Base-by-base conservation (phyloP, 768 basidiomycete genomes). In the Suillus bovinus region DNA sequence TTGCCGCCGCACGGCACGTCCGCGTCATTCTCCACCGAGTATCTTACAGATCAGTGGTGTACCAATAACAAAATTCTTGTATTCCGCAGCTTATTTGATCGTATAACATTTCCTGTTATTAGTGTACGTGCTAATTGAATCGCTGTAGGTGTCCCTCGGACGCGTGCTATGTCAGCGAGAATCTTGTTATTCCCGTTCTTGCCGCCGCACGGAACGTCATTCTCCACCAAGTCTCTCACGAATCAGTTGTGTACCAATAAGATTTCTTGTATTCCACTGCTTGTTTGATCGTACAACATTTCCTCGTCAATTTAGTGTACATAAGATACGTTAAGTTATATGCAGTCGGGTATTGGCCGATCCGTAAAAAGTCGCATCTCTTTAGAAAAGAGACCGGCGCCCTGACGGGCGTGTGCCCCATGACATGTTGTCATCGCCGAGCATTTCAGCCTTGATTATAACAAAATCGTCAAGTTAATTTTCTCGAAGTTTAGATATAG, bases 381-480 rank as follows among this genome's bases (percentile, higher is more conserved):
- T 5, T 33, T 6, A 58, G 59, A 49, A 71, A 61, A 69, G 69
- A 49, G 63, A 41, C 29, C 42, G 63, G 49, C 58, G 60, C 6
- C 46, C 67, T 49, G 61, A 58, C 39, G 44, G 33, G 6, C 55
- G 11, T 20, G 59, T 31, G 11, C 62, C 64, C 70, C 70, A 71
- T 27, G 70, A 69, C 70, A 73, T 73, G 42, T 71, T 71, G 46
- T 71, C 70, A 2, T 71, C 70, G 5, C 71, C 70, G 7, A 71
- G 70, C 72, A 73, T 67, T 49, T 71, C 66, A 4, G 70, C 70
- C 70, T 71, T n/a, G n/a, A n/a, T n/a, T 62, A 1, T 5, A 17
- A 42, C 11, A 57, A 24, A 17, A 55, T 54, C 3, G 42, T 24
- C 52, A 50, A 31, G 46, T 24, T 11, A 10, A n/a, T 22, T 22